Conservation (phyloP, 306 rosid species). For the Nissolia schottii region DNA sequence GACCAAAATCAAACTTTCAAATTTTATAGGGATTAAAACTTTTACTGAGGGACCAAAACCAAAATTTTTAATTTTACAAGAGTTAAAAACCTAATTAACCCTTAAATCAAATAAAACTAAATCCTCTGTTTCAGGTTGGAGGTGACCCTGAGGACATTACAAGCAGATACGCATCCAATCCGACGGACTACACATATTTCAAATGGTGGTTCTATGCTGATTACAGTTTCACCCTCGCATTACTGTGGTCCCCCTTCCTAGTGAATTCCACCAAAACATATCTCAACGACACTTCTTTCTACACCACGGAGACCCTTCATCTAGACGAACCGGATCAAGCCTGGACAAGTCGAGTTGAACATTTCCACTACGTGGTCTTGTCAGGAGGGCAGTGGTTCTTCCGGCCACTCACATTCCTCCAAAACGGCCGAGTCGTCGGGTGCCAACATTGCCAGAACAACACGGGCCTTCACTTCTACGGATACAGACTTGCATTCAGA, state of each 20-base stretch:
- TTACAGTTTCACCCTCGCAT: conserved; percentile 59
- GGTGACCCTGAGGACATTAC: conserved; percentile 58
- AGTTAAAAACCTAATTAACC: too few relatives aligned
- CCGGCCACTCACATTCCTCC: conserved; percentile 46
- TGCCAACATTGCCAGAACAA: conserved; percentile 52
- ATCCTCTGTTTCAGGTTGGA: conserved; percentile 56
- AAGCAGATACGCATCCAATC: background rate
- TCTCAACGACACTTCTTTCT: conserved; percentile 30
- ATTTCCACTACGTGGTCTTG: conserved; percentile 62
- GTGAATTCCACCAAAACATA: conserved; percentile 46
- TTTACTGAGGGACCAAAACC: too few relatives aligned
- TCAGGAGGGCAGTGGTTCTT: conserved; percentile 94
- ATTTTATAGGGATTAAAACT: too few relatives aligned
- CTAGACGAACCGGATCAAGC: conserved; percentile 56
- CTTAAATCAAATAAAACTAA: too few relatives aligned
- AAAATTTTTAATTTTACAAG: too few relatives aligned
- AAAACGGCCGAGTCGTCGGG: conserved; percentile 46
- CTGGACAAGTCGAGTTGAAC: conserved; percentile 45
- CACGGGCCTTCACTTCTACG: conserved; percentile 31
- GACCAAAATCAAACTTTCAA: too few relatives aligned
- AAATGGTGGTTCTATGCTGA: conserved; percentile 54
- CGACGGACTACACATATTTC: conserved; percentile 23
- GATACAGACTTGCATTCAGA: conserved; percentile 55
- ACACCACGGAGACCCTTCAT: conserved; percentile 50
- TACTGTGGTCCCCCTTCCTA: conserved; percentile 74